Evolutionary conservation across 495 filamentous ascomycete species (phyloP).

Genomic region (Talaromyces nanjingensis): DNA sequence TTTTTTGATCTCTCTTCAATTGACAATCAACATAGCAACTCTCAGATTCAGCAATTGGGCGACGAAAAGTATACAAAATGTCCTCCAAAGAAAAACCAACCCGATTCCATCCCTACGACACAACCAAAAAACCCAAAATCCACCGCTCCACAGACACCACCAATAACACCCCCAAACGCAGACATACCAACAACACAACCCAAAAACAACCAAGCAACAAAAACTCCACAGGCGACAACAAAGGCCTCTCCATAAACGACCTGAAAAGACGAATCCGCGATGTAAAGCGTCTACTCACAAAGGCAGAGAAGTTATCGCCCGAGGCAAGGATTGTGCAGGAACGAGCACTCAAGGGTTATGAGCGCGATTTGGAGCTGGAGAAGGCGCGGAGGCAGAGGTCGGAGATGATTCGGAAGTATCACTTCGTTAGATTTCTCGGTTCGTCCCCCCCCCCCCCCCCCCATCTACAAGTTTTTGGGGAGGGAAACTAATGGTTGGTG

Average conservation of each 20-base stretch:
- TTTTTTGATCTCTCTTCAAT: not conserved
- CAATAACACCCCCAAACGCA: not conserved
- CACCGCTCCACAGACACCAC: conserved; percentile 4
- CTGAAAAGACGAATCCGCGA: conserved; percentile 48
- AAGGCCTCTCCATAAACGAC: conserved; percentile 38
- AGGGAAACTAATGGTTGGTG: not conserved
- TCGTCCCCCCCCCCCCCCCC: conserved; percentile 15
- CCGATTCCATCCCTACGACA: conserved; percentile 8
- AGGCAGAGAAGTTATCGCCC: conserved; percentile 55
- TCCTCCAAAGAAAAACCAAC: not conserved
- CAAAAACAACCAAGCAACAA: conserved; percentile 9
- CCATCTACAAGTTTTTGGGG: not conserved
- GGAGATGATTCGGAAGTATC: conserved; percentile 78
- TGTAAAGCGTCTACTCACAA: conserved; percentile 51
- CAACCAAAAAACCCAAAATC: conserved; percentile 7
- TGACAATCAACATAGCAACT: not conserved
- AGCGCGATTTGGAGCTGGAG: conserved; percentile 61
- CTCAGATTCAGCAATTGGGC: not conserved
- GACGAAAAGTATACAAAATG: not conserved
- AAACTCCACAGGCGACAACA: conserved; percentile 15
- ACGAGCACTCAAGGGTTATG: conserved; percentile 68
- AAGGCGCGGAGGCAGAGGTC: conserved; percentile 56
- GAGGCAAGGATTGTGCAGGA: conserved; percentile 70
- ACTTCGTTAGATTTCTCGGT: conserved; percentile 90
- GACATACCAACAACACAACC: not conserved